phyloP scores from a whole-genome alignment of 2,329 filamentous ascomycete species.

The Rhynchosporium agropyri region DNA sequence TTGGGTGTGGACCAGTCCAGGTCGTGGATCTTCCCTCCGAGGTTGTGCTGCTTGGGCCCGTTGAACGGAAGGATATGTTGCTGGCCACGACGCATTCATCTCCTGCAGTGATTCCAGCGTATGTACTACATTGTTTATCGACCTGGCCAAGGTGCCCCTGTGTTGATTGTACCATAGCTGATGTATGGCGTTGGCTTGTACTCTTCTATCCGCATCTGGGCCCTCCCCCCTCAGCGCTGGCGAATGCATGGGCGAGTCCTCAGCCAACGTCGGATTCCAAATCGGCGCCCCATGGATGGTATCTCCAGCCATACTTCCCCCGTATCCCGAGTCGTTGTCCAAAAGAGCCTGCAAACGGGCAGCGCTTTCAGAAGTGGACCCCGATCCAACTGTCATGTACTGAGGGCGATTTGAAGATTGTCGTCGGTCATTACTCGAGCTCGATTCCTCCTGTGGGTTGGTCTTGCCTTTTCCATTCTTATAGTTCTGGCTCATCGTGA shows the following conservation, averaged over 20 bases:
- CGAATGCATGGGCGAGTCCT: conserved; percentile 50
- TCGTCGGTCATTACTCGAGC: conserved; percentile 25
- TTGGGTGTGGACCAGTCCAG: conserved; percentile 64
- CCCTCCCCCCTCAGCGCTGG: conserved; percentile 37
- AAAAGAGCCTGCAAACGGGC: conserved; percentile 78
- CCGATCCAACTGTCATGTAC: conserved; percentile 88
- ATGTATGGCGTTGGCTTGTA: conserved; percentile 80
- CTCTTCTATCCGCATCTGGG: conserved; percentile 65
- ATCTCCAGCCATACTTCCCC: conserved; percentile 73
- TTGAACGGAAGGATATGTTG: conserved; percentile 88
- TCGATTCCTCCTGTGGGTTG: conserved; percentile 26
- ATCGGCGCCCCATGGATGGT: conserved; percentile 48
- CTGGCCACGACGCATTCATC: conserved; percentile 90
- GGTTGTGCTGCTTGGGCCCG: conserved; percentile 52
- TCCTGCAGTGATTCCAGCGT: conserved; percentile 80
- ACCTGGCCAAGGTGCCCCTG: conserved; percentile 79
- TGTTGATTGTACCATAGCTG: conserved; percentile 96
- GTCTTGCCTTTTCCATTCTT: conserved; percentile 53
- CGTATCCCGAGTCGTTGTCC: conserved; percentile 90
- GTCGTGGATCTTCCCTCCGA: conserved; percentile 57
- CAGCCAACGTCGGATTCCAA: conserved; percentile 51
- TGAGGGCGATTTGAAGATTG: conserved; percentile 50
- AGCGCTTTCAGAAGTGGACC: conserved; percentile 79
- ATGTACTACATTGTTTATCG: conserved; percentile 85
- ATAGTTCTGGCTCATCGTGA: conserved; percentile 63